Evolutionary conservation across 2,329 filamentous ascomycete species (phyloP).

Genomic region (Phaeosphaeriaceae sp.): DNA sequence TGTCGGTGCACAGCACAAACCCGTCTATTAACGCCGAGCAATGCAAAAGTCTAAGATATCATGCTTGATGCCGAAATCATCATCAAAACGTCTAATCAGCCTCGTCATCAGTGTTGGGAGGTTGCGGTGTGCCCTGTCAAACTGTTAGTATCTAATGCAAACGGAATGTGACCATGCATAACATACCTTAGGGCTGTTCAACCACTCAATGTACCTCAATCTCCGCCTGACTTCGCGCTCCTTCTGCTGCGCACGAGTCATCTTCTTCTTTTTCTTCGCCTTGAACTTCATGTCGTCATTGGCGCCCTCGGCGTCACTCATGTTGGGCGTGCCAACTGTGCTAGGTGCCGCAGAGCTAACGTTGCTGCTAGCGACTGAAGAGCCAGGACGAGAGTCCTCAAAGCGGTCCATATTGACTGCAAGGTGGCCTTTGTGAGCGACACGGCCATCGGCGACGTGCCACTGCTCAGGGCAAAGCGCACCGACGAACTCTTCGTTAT

Average conservation of each 20-base stretch:
- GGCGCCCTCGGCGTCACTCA: slow-evolving; percentile 84
- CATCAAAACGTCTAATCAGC: slow-evolving; percentile 35
- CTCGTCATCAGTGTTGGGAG: slow-evolving; percentile 51
- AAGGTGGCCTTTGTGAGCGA: slow-evolving; percentile 81
- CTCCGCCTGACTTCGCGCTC: slow-evolving; percentile 87
- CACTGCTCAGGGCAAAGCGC: slow-evolving; percentile 96
- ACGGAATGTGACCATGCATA: background rate
- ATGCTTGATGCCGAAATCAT: slow-evolving; percentile 7
- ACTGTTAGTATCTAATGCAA: slow-evolving; percentile 23
- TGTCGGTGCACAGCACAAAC: background rate
- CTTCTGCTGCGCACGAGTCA: slow-evolving; percentile 95
- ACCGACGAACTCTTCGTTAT: slow-evolving; percentile 98
- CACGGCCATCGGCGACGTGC: slow-evolving; percentile 87
- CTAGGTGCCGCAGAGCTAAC: slow-evolving; percentile 46
- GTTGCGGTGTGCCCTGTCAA: slow-evolving; percentile 47
- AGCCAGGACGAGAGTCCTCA: slow-evolving; percentile 77
- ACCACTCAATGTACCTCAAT: slow-evolving; percentile 79
- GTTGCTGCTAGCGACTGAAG: slow-evolving; percentile 59
- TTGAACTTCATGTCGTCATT: slow-evolving; percentile 83
- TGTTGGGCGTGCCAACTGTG: slow-evolving; percentile 69
- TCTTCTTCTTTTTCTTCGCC: slow-evolving; percentile 96
- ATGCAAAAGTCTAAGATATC: slow-evolving; percentile 28
- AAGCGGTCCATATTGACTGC: slow-evolving; percentile 82
- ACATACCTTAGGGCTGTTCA: slow-evolving; percentile 71
- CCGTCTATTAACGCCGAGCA: slow-evolving; percentile 23